A percentile compares a stretch with the other conserved stretches of the same genome.
Conservation (phyloP, 345 rosid genomes). For the Pistacia atlantica region DNA sequence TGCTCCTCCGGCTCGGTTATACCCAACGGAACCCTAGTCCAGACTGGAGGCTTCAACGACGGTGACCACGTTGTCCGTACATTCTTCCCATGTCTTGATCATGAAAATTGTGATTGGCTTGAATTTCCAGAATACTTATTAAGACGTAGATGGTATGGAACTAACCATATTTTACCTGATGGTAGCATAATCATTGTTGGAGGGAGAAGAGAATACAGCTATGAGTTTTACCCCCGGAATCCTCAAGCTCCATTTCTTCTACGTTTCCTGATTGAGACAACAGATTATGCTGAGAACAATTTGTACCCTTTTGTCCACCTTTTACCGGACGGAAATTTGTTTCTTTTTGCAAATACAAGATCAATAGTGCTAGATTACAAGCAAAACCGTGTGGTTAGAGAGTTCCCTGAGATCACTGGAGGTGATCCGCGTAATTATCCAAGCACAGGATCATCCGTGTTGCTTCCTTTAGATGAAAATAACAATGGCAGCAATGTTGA, state of each 20-base stretch:
- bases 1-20: conserved; percentile 81
- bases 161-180: conserved; percentile 72
- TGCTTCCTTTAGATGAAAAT: conserved; percentile 70
- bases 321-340: conserved; percentile 82
- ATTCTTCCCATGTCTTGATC: conserved; percentile 50
- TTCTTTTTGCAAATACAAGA: conserved; percentile 76
- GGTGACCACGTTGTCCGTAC: conserved; percentile 63
- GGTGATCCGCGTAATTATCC: conserved; percentile 81
- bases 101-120: conserved; percentile 59
- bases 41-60: conserved; percentile 79
- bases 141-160: conserved; percentile 77
- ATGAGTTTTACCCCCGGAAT: conserved; percentile 60
- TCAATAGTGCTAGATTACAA: conserved; percentile 67
- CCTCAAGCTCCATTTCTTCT: conserved; percentile 26
- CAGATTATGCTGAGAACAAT: conserved; percentile 67
- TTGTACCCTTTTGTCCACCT: conserved; percentile 86
- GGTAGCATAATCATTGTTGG: conserved; percentile 73
- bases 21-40: conserved; percentile 68
- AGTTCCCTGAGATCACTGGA: conserved; percentile 57
- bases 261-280: conserved; percentile 51
- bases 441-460: conserved; percentile 78
- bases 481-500: conserved; percentile 17
- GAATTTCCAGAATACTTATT: conserved; percentile 54
- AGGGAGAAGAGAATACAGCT: conserved; percentile 70
- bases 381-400: conserved; percentile 46